Percentiles rank a stretch among this genome's conserved stretches.
These are phyloP conservation scores for Aspergillus ibericus DNA, from an alignment of 2,329 filamentous ascomycete genomes.

Conservation along the genomic window DNA sequence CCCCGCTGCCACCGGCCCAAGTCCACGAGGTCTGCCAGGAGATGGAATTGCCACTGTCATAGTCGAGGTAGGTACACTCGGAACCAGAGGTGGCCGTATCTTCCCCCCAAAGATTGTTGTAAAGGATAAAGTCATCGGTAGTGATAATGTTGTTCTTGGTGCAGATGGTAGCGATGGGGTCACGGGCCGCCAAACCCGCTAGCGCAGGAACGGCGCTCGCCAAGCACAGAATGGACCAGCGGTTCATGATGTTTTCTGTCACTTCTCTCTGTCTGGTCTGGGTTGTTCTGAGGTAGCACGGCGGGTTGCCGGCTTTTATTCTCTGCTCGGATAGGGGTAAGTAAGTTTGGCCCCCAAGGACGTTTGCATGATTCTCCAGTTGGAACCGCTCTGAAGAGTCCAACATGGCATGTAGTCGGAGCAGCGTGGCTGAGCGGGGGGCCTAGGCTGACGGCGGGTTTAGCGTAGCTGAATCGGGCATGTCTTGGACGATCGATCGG, in stretches of 20 bases:
- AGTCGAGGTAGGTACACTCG: conserved; percentile 42
- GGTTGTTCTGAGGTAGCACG: background rate
- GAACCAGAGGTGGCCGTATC: conserved; percentile 29
- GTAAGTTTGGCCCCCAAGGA: conserved; percentile 1
- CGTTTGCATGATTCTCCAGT: background rate
- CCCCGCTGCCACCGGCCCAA: conserved; percentile 36
- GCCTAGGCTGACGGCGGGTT: background rate
- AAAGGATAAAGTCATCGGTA: conserved; percentile 45
- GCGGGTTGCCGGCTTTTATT: background rate
- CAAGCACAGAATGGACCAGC: background rate
- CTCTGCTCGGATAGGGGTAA: background rate
- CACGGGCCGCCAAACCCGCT: background rate
- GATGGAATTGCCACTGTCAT: conserved; percentile 26
- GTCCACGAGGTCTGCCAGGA: conserved; percentile 44
- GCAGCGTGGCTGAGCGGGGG: background rate
- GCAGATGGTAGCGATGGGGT: conserved; percentile 1
- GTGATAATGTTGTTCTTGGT: conserved; percentile 25
- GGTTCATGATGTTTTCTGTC: background rate
- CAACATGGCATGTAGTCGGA: background rate
- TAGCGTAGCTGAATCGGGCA: background rate
- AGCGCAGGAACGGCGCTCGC: conserved; percentile 2
- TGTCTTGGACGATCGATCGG: background rate
- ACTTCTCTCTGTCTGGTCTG: no score
- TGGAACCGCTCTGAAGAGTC: background rate
- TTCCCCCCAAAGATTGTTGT: conserved; percentile 52